Conservation (phyloP, 2,329 filamentous ascomycete species). For the Epicoccum nigrum region DNA sequence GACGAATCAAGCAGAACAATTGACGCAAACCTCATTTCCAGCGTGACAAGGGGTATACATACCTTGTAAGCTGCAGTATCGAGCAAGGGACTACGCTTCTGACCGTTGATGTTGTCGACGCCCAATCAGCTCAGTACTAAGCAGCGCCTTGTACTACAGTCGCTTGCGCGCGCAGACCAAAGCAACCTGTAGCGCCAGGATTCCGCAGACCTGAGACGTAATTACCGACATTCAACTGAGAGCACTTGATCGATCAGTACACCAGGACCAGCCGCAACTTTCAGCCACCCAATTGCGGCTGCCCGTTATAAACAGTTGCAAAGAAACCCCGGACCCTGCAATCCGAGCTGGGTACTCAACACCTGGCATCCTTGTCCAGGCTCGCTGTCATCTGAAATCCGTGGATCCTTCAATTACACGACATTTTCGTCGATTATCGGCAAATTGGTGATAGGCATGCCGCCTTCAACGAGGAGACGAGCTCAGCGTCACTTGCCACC, state of each 20-base stretch:
- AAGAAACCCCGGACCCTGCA: constrained; percentile 12
- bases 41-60: background rate
- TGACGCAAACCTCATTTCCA: background rate
- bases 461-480: constrained; percentile 36
- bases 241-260: background rate
- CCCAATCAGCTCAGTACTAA: constrained; percentile 4
- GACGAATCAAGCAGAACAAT: background rate
- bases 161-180: constrained; percentile 5
- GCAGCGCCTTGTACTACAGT: constrained; percentile 11
- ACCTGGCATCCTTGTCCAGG: background rate
- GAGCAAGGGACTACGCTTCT: constrained; percentile 5
- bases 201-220: constrained; percentile 15
- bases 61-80: constrained; percentile 5
- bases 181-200: constrained; percentile 16
- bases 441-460: constrained; percentile 36
- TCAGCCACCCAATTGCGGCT: constrained; percentile 7
- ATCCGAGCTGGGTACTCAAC: constrained; percentile 1
- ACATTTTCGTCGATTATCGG: constrained; percentile 8
- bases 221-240: constrained; percentile 4
- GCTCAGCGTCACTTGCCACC: constrained; percentile 24
- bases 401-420: background rate
- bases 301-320: background rate
- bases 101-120: constrained; percentile 1
- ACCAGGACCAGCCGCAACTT: constrained; percentile 8
- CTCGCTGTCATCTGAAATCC: no score